Percentiles rank a stretch among this genome's conserved stretches.
Evolutionary conservation across 805 yeast genomes (phyloP).

Genomic region (Phaffomyces opuntiae): DNA sequence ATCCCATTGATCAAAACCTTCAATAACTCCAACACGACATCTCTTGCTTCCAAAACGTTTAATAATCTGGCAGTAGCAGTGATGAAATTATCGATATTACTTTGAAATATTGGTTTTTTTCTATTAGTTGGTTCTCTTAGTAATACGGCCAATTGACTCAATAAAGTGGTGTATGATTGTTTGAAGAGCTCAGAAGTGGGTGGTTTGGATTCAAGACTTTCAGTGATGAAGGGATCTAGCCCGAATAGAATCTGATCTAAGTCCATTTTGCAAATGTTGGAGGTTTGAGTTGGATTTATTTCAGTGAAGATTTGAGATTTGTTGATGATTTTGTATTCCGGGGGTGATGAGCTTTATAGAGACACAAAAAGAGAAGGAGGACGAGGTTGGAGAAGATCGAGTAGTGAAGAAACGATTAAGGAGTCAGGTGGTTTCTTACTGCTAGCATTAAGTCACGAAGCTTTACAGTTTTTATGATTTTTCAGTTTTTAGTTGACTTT

Average conservation of each 20-base stretch:
- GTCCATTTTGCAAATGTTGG: conserved; percentile 12
- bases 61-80: conserved; percentile 7
- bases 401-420: too few relatives aligned
- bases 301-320: too few relatives aligned
- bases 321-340: too few relatives aligned
- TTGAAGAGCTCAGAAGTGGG: conserved; percentile 10
- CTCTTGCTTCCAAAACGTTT: conserved; percentile 1
- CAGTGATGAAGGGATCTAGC: conserved; percentile 16
- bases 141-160: conserved; percentile 19
- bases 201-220: conserved; percentile 8
- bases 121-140: conserved; percentile 16
- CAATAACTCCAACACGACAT: conserved; percentile 12
- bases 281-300: too few relatives aligned
- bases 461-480: not conserved
- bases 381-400: too few relatives aligned
- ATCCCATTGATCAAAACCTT: conserved; percentile 22
- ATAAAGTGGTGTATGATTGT: conserved; percentile 17
- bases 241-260: conserved; percentile 21
- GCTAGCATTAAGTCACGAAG: too few relatives aligned
- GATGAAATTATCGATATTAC: conserved; percentile 13
- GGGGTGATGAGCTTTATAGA: too few relatives aligned
- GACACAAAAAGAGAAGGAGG: too few relatives aligned
- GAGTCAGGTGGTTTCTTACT: too few relatives aligned
- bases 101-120: conserved; percentile 8
- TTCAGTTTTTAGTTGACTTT: too few relatives aligned